These are phyloP conservation scores for Euphorbia schlechtendalii DNA, from an alignment of 441 rosid genomes.

Conservation along the genomic window DNA sequence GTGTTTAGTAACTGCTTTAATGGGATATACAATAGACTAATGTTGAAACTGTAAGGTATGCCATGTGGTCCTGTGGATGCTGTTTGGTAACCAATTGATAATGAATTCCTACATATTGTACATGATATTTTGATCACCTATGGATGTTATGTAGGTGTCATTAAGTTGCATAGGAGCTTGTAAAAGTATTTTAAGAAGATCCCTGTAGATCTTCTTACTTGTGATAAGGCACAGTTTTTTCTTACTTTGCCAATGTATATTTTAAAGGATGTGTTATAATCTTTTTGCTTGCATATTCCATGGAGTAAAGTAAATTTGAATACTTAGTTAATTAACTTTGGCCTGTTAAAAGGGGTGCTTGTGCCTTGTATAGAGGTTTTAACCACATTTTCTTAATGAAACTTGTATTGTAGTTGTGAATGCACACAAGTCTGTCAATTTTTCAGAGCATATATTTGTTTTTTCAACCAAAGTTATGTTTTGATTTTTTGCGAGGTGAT, in stretches of 20 bases:
- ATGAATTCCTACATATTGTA: background rate
- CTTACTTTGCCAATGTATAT: no score
- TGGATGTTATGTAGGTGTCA: background rate
- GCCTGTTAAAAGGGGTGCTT: no score
- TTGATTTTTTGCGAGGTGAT: background rate
- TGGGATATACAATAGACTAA: background rate
- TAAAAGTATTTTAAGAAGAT: background rate
- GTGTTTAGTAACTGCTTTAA: background rate
- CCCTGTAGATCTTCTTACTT: background rate
- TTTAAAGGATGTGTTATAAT: background rate
- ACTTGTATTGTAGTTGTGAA: background rate
- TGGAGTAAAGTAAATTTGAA: no score
- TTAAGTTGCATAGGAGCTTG: background rate
- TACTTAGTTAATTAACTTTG: no score
- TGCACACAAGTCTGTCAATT: background rate
- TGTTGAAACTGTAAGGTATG: background rate
- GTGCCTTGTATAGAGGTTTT: no score
- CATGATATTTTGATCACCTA: background rate
- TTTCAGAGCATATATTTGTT: background rate
- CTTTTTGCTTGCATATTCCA: background rate
- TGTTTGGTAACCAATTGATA: background rate
- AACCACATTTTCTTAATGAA: background rate
- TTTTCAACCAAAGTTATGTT: background rate
- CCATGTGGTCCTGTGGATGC: background rate
- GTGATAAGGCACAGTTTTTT: background rate